phyloP scores from a whole-genome alignment of 441 rosid species.

The Corymbia citriodora region DNA sequence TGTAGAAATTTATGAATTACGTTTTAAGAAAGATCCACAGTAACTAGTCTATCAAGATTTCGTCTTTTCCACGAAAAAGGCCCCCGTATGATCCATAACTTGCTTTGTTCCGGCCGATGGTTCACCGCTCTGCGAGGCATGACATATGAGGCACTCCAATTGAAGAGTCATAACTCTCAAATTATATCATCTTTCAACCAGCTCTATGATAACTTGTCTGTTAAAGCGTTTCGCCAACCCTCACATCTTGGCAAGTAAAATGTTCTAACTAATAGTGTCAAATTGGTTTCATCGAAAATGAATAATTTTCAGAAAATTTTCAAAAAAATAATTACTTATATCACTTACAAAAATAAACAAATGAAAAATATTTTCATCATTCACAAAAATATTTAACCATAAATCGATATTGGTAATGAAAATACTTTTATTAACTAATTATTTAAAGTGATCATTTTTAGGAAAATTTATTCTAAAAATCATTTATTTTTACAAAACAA shows the following conservation, averaged over 20 bases:
- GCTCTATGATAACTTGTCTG: neutral
- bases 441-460: neutral
- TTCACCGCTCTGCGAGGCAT: neutral
- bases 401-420: neutral
- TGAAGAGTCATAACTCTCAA: neutral
- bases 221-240: neutral
- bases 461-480: neutral
- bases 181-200: neutral
- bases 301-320: neutral
- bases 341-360: neutral
- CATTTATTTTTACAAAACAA: neutral
- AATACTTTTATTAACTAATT: neutral
- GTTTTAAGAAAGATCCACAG: neutral
- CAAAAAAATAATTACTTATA: neutral
- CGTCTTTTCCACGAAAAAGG: neutral
- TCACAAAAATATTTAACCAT: neutral
- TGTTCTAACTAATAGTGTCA: too few species aligned
- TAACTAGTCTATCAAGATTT: neutral
- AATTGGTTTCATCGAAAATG: neutral
- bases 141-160: neutral
- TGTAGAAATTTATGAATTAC: neutral
- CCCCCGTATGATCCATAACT: neutral
- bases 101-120: neutral
- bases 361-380: neutral
- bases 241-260: neutral